Evolutionary conservation across 768 basidiomycete genomes (phyloP).

Genomic region (Terana coerulea): DNA sequence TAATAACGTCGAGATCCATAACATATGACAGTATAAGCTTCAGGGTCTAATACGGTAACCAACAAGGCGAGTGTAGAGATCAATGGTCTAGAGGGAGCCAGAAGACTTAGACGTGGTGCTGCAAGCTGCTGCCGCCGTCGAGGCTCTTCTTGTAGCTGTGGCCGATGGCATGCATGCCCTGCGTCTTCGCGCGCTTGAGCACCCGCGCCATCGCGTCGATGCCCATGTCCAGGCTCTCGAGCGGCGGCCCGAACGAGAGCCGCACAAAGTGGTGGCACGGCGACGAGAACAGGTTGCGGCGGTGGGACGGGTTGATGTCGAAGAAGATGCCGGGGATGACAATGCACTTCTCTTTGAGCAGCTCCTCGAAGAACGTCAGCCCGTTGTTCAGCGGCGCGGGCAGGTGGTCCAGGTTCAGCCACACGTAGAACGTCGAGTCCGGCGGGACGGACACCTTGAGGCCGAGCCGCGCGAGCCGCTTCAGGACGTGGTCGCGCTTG

Average conservation of each 20-base stretch:
- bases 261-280: conserved; percentile 91
- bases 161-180: conserved; percentile 59
- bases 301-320: conserved; percentile 75
- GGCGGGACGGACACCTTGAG: conserved; percentile 78
- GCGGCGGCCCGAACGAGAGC: conserved; percentile 79
- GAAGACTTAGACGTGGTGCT: conserved; percentile 9
- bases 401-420: conserved; percentile 81
- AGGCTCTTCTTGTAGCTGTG: conserved; percentile 66
- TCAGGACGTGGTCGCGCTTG: conserved; percentile 88
- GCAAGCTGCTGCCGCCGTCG: conserved; percentile 26
- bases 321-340: conserved; percentile 92
- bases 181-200: conserved; percentile 61
- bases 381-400: conserved; percentile 86
- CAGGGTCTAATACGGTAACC: no score
- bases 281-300: conserved; percentile 85
- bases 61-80: no score
- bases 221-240: conserved; percentile 79
- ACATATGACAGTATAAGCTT: no score
- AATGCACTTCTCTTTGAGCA: conserved; percentile 86
- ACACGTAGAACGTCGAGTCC: conserved; percentile 87
- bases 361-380: conserved; percentile 93
- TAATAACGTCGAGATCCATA: no score
- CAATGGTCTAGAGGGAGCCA: no score
- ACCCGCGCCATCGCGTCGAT: conserved; percentile 84
- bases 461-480: conserved; percentile 72